Evolutionary conservation across 2,329 filamentous ascomycete genomes (phyloP).

Genomic region (Zalaria obscura): DNA sequence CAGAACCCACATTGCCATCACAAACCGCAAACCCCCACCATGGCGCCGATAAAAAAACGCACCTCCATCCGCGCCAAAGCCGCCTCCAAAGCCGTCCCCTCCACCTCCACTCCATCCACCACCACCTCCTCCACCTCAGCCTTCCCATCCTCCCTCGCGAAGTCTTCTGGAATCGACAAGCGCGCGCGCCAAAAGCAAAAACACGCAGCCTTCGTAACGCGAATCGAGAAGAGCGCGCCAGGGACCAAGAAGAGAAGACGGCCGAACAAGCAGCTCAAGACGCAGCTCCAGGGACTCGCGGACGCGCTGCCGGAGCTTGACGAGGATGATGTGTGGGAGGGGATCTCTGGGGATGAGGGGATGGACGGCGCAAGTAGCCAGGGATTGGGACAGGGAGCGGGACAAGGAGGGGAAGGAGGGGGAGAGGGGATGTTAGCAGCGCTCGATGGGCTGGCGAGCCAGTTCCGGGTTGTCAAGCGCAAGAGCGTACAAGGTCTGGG

Average conservation of each 20-base stretch:
- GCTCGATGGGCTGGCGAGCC: slow-evolving; percentile 7
- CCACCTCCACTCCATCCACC: slow-evolving; percentile 24
- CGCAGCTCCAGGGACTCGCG: slow-evolving; percentile 60
- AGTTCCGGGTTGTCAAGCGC: slow-evolving; percentile 8
- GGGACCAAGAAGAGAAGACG: slow-evolving; percentile 48
- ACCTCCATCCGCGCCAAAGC: slow-evolving; percentile 44
- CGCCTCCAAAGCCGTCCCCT: slow-evolving; percentile 30
- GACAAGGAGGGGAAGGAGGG: slow-evolving; percentile 4
- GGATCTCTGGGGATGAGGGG: slow-evolving; percentile 14
- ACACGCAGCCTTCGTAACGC: slow-evolving; percentile 64
- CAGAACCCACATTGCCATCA: not conserved
- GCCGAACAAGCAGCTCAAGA: slow-evolving; percentile 63
- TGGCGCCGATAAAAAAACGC: slow-evolving; percentile 38
- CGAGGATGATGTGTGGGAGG: slow-evolving; percentile 27
- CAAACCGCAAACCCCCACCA: not conserved
- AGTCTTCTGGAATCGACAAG: too few relatives aligned
- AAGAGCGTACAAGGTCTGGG: slow-evolving; percentile 2
- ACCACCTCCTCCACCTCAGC: slow-evolving; percentile 10
- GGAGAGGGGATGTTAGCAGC: slow-evolving; percentile 1
- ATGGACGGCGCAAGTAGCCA: not conserved
- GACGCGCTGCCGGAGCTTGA: slow-evolving; percentile 60
- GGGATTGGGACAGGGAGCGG: not conserved
- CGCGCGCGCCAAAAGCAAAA: too few relatives aligned
- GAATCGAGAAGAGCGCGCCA: slow-evolving; percentile 49
- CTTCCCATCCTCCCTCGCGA: not conserved